A percentile compares a stretch with the other conserved stretches of the same genome.
Conservation (phyloP, 192 early-diverging fungal genomes). For the Chytriomyces confervae region DNA sequence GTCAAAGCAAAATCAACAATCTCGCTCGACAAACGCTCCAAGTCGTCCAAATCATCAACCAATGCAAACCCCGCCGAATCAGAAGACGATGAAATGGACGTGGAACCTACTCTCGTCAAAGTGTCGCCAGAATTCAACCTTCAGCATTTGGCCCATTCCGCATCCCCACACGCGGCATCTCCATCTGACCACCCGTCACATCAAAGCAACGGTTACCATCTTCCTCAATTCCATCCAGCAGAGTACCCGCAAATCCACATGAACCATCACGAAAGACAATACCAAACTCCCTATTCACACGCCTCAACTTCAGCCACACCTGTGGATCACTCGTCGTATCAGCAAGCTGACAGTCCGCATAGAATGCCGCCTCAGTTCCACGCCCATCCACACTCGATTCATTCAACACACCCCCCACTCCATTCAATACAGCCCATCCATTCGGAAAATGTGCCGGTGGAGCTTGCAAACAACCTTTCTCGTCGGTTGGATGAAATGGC, state of each 20-base stretch:
- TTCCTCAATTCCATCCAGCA: neutral
- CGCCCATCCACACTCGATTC: too few species aligned
- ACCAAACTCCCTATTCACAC: neutral
- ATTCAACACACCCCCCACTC: too few species aligned
- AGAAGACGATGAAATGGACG: slow-evolving; percentile 2
- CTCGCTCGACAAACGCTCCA: neutral
- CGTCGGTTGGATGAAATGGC: too few species aligned
- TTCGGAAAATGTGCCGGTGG: too few species aligned
- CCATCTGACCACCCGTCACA: neutral
- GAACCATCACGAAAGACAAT: neutral
- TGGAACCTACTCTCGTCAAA: neutral
- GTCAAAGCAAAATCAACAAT: neutral
- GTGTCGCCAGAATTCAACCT: neutral
- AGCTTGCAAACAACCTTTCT: too few species aligned
- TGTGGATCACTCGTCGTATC: too few species aligned
- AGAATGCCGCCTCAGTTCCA: too few species aligned
- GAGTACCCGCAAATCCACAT: neutral
- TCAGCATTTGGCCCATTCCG: neutral
- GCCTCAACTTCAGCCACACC: too few species aligned
- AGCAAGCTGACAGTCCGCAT: too few species aligned
- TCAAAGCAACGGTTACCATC: neutral
- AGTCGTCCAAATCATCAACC: neutral
- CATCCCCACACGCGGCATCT: slow-evolving; percentile 8
- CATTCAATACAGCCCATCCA: too few species aligned
- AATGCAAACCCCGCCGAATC: neutral